phyloP scores from a whole-genome alignment of 169 alveolate species.

The Hammondia hammondi region DNA sequence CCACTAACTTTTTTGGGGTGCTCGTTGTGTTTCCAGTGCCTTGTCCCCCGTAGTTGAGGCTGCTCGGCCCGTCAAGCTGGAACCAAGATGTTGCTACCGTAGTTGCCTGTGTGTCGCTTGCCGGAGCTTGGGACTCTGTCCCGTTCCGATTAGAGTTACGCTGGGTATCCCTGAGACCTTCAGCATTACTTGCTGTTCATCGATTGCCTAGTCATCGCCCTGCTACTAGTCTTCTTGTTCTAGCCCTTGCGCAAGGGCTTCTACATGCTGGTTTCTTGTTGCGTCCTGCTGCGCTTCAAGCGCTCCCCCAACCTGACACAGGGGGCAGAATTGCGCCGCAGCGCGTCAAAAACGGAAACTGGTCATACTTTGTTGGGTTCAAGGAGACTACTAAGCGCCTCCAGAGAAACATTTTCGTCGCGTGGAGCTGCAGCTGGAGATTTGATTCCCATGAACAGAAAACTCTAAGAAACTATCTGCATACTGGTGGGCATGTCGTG shows the following conservation, averaged over 20 bases:
- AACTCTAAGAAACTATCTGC: not conserved
- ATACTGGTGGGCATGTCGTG: not conserved
- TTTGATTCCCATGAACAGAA: not conserved
- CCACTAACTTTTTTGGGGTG: too few species aligned
- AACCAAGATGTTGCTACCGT: too few species aligned
- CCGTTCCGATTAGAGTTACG: too few species aligned
- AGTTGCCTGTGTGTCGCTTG: too few species aligned
- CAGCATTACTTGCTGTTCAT: too few species aligned
- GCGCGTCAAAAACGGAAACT: not conserved
- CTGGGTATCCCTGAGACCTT: too few species aligned
- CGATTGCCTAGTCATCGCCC: not conserved
- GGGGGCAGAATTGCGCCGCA: not conserved
- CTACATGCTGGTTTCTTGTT: constrained; percentile 19
- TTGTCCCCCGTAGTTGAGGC: too few species aligned
- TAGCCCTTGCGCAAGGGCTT: constrained; percentile 30
- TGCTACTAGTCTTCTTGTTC: not conserved
- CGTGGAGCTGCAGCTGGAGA: not conserved
- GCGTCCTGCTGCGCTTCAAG: constrained; percentile 44
- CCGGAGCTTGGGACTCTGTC: too few species aligned
- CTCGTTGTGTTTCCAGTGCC: too few species aligned
- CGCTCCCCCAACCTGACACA: constrained; percentile 11
- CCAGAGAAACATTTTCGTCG: not conserved
- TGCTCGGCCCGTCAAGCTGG: too few species aligned
- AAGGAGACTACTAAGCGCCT: not conserved
- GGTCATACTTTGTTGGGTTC: not conserved